Conservation (phyloP, 169 alveolate genomes). For the Cryptosporidium muris region DNA sequence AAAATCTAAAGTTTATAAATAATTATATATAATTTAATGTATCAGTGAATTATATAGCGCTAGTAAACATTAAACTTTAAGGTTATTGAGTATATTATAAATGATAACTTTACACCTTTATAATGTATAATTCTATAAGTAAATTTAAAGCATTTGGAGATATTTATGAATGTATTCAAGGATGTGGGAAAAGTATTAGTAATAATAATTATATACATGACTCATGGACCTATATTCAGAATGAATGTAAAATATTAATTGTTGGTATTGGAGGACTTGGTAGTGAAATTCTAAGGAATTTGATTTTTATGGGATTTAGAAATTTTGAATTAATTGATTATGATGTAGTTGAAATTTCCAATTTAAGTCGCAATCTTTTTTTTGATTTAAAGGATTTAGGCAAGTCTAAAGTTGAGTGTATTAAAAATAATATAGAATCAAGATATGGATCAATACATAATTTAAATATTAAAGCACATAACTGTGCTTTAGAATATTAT, state of each 20-base stretch:
- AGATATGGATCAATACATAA: slow-evolving; percentile 16
- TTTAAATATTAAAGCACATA: slow-evolving; percentile 15
- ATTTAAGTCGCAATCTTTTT: slow-evolving; percentile 40
- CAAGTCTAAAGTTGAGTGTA: slow-evolving; percentile 31
- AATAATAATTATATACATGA: neutral
- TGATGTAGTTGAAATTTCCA: slow-evolving; percentile 42
- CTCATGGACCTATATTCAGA: neutral
- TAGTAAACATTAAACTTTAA: too few relatives aligned
- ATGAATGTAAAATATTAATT: slow-evolving; percentile 16
- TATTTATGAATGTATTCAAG: neutral
- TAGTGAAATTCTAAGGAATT: slow-evolving; percentile 29
- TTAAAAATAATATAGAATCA: slow-evolving; percentile 4
- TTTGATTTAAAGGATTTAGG: slow-evolving; percentile 30
- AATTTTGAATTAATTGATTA: slow-evolving; percentile 46
- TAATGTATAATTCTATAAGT: too few relatives aligned
- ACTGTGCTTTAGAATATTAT: slow-evolving; percentile 8
- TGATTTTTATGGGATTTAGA: slow-evolving; percentile 38
- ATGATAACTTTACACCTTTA: too few relatives aligned
- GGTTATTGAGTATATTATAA: too few relatives aligned
- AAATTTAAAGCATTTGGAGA: too few relatives aligned
- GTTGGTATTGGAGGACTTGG: slow-evolving; percentile 70
- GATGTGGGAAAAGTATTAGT: neutral
- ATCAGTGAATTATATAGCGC: too few relatives aligned
- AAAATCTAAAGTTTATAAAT: too few relatives aligned
- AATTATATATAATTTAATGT: too few relatives aligned